Percentiles rank a stretch among this genome's conserved stretches.
Evolutionary conservation across 208 protist genomes (phyloP).

Genomic region (Trypanosoma lewisi): DNA sequence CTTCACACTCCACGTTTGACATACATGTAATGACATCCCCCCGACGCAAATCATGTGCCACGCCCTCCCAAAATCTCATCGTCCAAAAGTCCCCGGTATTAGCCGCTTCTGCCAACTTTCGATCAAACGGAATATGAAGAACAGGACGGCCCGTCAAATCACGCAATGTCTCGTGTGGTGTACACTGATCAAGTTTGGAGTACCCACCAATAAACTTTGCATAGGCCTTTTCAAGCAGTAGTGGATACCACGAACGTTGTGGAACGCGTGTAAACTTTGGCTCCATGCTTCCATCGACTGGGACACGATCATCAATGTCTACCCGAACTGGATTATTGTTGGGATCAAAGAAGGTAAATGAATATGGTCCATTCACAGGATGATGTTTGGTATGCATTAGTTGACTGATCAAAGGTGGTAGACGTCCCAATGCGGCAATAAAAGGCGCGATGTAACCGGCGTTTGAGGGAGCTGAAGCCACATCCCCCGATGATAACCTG

Average conservation of each 20-base stretch:
- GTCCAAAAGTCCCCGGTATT: constrained; percentile 61
- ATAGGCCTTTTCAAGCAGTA: constrained; percentile 91
- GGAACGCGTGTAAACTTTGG: constrained; percentile 69
- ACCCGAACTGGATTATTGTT: constrained; percentile 80
- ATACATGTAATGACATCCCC: constrained; percentile 80
- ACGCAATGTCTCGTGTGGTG: constrained; percentile 80
- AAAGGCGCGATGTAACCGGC: constrained; percentile 76
- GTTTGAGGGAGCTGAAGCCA: constrained; percentile 44
- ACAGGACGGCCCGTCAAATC: constrained; percentile 88
- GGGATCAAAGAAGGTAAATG: constrained; percentile 83
- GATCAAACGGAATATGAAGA: constrained; percentile 66
- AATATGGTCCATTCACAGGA: constrained; percentile 74
- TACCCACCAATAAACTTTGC: constrained; percentile 91
- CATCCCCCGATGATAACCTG: constrained; percentile 24
- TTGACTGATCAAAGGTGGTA: constrained; percentile 67
- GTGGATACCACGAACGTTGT: constrained; percentile 61
- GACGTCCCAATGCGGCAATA: constrained; percentile 59
- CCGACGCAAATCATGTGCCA: constrained; percentile 51
- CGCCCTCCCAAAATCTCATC: constrained; percentile 65
- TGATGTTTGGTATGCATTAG: constrained; percentile 58
- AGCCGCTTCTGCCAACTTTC: constrained; percentile 64
- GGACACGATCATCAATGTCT: constrained; percentile 83
- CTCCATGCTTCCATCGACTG: constrained; percentile 39
- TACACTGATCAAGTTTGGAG: constrained; percentile 75
- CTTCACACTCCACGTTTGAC: constrained; percentile 41